Percentiles rank a stretch among this genome's conserved stretches.
These are phyloP conservation scores for Talaromyces verruculosus DNA, from an alignment of 2,329 filamentous ascomycete genomes.

Conservation along the genomic window DNA sequence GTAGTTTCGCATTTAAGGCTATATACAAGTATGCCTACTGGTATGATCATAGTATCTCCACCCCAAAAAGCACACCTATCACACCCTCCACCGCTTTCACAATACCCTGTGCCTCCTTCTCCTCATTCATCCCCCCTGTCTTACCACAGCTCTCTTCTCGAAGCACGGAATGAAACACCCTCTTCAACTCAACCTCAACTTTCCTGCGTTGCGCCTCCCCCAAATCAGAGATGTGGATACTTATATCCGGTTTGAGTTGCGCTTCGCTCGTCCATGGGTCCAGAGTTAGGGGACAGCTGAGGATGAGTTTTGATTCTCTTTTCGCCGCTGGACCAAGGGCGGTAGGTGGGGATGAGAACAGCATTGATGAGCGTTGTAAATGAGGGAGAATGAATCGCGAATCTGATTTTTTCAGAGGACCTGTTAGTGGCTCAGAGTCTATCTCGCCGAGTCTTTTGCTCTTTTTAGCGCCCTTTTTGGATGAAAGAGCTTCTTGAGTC, in stretches of 20 bases:
- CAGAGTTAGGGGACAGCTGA: conserved; percentile 37
- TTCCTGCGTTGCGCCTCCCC: conserved; percentile 27
- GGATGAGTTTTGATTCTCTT: conserved; percentile 28
- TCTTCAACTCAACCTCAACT: conserved; percentile 40
- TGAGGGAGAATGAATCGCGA: conserved; percentile 36
- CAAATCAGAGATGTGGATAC: conserved; percentile 28
- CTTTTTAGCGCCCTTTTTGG: neutral
- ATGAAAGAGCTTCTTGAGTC: conserved; percentile 26
- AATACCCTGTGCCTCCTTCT: conserved; percentile 32
- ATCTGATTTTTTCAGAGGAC: conserved; percentile 27
- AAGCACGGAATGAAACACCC: conserved; percentile 40
- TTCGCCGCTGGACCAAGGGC: neutral
- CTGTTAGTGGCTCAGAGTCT: conserved; percentile 18
- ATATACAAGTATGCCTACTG: neutral
- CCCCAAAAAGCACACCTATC: conserved; percentile 35
- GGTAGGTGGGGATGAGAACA: conserved; percentile 27
- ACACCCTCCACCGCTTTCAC: conserved; percentile 39
- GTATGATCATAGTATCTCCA: conserved; percentile 5
- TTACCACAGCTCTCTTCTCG: conserved; percentile 23
- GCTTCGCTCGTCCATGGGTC: conserved; percentile 46
- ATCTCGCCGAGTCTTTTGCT: neutral
- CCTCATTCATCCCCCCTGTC: conserved; percentile 21
- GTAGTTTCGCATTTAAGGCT: neutral
- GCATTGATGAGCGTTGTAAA: conserved; percentile 38
- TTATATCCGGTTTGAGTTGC: conserved; percentile 39